A percentile compares a stretch with the other conserved stretches of the same genome.
These are phyloP conservation scores for Talaromyces sp. DNA, from an alignment of 2,329 filamentous ascomycete species.

Conservation along the genomic window DNA sequence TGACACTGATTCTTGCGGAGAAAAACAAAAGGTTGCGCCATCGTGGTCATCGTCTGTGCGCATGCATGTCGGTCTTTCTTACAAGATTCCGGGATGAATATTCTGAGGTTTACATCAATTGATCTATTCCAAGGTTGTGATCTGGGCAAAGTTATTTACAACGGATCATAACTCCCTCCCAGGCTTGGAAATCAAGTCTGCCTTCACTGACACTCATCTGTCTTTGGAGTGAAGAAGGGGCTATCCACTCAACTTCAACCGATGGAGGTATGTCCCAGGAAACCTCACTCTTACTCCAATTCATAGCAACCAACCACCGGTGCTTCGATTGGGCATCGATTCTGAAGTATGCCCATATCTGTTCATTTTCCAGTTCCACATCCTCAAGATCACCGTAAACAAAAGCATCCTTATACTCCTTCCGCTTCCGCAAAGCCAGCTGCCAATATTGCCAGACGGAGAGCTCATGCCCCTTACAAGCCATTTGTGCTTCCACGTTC, in stretches of 20 bases:
- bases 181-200: neutral
- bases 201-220: neutral
- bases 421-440: neutral
- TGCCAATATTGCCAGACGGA: slow-evolving; percentile 1
- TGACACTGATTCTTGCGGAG: no score
- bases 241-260: neutral
- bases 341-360: neutral
- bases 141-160: neutral
- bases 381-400: neutral
- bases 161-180: neutral
- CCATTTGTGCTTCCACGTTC: neutral
- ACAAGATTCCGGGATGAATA: no score
- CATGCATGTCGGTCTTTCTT: no score
- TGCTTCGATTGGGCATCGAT: neutral
- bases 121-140: no score
- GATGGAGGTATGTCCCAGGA: neutral
- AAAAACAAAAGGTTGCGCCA: no score
- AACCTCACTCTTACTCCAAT: neutral
- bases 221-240: neutral
- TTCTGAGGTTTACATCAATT: no score
- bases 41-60: no score
- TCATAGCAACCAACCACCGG: neutral
- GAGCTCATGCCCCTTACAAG: neutral
- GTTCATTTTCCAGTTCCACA: neutral
- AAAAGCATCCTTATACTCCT: neutral